phyloP scores from a whole-genome alignment of 1,284 basidiomycete species.

The Phaffia rhodozyma region DNA sequence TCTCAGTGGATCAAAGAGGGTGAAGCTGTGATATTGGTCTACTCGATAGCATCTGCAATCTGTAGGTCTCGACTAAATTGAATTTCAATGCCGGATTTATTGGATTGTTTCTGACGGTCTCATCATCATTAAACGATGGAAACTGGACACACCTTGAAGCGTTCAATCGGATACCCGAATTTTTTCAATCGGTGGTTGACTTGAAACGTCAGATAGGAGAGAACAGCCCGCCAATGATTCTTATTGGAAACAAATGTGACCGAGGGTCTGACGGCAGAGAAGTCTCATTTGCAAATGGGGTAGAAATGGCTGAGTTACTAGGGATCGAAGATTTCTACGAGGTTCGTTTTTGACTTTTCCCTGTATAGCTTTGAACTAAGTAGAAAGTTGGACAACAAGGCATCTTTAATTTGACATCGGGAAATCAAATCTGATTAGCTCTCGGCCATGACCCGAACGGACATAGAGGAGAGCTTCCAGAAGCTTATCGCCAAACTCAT shows the following conservation, averaged over 20 bases:
- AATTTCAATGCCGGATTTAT: too few relatives aligned
- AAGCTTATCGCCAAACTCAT: too few relatives aligned
- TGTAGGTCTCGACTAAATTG: not conserved
- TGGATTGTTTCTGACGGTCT: too few relatives aligned
- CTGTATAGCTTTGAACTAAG: not conserved
- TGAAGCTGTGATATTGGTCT: constrained; percentile 96
- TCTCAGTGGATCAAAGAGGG: constrained; percentile 99
- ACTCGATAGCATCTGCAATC: constrained; percentile 72
- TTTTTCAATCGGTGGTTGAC: constrained; percentile 6
- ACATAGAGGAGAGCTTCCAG: too few relatives aligned
- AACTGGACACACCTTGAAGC: not conserved
- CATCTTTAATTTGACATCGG: too few relatives aligned
- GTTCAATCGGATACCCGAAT: constrained; percentile 20
- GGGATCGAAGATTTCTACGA: constrained; percentile 73
- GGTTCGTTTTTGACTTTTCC: constrained; percentile 3
- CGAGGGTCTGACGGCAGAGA: constrained; percentile 65
- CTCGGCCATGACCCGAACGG: too few relatives aligned
- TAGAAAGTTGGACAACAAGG: too few relatives aligned
- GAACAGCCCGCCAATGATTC: constrained; percentile 42
- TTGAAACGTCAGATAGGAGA: constrained; percentile 12
- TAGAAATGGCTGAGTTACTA: constrained; percentile 67
- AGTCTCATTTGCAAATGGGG: constrained; percentile 79
- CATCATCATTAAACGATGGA: too few relatives aligned
- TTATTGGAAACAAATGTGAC: constrained; percentile 87
- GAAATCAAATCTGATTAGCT: too few relatives aligned